Evolutionary conservation across 768 basidiomycete genomes (phyloP), one percentile per base, ranked within the genome.

Genomic region (Russula brevipes): DNA sequence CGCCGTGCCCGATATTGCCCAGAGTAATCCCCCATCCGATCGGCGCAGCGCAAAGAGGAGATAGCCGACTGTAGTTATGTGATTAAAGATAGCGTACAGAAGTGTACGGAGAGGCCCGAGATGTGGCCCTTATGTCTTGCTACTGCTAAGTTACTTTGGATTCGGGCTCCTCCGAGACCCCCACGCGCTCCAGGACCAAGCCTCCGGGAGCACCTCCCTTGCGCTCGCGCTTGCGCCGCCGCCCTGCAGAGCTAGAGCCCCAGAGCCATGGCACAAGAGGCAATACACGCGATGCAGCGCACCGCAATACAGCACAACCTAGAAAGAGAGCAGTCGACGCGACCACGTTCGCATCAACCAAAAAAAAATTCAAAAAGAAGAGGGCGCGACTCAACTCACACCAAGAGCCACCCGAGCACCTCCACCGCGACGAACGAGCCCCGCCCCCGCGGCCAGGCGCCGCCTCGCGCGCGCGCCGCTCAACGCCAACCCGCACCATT

Each of bases 381-480:
- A 12, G 33, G 16, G 12, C 30, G 12, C 1, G 24, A 7, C 31
- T 12, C 11, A 19, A 66, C 65, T 54, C 31, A 66, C 65, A 66
- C 65, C 24, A 66, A 17, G 45, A 64, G 42, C 65, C 65, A 66
- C 14, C 65, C 65, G 35, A 66, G 50, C 6, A 64, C 63, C 41
- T 66, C 54, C 1, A 66, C 55, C 10, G 65, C 65, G 24, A 60
- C 46, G 10, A 59, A 66, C 36, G 65, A 66, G 17, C 38, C 54
- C 3, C 24, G 57, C 16, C 57, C 60, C 24, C 24, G 24, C 24
- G 24, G 24, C 24, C 24, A 24, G 24, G 24, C 24, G 24, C 24
- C 1, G 24, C 24, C 24, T 24, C 24, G 24, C 24, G 24, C 24
- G 24, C 1, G 24, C 24, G 24, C 24, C 44, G 57, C 44, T 66